phyloP scores from a whole-genome alignment of 2,329 filamentous ascomycete species.

The Colletotrichum trifolii region DNA sequence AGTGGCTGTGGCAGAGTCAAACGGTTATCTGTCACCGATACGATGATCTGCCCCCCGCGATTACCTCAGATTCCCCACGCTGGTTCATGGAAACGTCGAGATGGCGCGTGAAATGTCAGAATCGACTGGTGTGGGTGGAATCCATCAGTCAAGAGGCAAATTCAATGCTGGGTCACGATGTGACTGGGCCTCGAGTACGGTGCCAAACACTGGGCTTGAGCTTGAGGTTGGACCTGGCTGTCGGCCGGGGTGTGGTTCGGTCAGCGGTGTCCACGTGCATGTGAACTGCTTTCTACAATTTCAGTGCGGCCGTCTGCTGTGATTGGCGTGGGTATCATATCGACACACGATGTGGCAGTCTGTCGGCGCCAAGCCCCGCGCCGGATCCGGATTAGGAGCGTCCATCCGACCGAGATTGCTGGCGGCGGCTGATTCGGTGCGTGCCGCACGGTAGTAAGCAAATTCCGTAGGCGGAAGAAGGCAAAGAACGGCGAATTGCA shows the following conservation, averaged over 20 bases:
- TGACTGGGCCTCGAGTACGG: neutral
- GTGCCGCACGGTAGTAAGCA: too few species aligned
- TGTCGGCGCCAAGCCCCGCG: slow-evolving; percentile 24
- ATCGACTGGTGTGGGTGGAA: slow-evolving; percentile 1
- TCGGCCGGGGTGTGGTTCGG: slow-evolving; percentile 1
- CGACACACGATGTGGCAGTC: neutral
- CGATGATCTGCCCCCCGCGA: slow-evolving; percentile 15
- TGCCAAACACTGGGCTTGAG: slow-evolving; percentile 8
- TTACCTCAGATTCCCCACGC: neutral
- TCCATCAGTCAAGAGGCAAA: slow-evolving; percentile 1
- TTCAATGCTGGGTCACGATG: neutral
- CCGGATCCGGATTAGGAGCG: slow-evolving; percentile 35
- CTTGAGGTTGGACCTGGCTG: neutral
- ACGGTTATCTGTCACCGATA: slow-evolving; percentile 19
- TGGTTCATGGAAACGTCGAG: neutral
- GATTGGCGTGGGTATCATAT: neutral
- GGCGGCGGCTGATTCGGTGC: slow-evolving; percentile 2
- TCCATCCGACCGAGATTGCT: slow-evolving; percentile 22
- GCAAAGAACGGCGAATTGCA: too few species aligned
- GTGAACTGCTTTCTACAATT: slow-evolving; percentile 5
- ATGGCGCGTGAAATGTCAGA: neutral
- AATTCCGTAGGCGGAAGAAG: too few species aligned
- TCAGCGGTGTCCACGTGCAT: slow-evolving; percentile 19
- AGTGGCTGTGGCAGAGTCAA: neutral
- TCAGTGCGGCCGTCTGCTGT: neutral